Conservation (phyloP, 139 green algal species). For the Eudorina sp. region DNA sequence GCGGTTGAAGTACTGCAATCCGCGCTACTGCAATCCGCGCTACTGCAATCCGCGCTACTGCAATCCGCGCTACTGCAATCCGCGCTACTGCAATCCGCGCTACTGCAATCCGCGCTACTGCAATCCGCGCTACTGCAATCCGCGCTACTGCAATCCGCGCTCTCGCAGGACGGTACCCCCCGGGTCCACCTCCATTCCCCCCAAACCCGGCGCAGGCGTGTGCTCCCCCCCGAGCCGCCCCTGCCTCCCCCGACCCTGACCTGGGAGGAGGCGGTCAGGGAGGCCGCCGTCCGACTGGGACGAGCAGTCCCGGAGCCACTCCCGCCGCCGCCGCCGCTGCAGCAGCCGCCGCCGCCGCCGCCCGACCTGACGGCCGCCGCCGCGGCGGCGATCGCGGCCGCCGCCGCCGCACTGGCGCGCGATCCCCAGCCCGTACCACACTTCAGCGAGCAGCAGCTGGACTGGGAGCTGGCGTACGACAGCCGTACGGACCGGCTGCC, state of each 20-base stretch:
- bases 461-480: constrained; percentile 29
- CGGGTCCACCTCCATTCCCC: neutral
- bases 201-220: neutral
- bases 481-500: neutral
- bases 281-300: neutral
- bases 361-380: neutral
- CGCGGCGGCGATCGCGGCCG: neutral
- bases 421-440: neutral
- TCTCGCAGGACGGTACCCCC: neutral
- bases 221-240: neutral
- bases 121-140: neutral
- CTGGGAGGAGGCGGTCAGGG: neutral
- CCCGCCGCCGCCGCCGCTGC: neutral
- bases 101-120: neutral
- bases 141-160: neutral
- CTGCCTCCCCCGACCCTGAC: constrained; percentile 5
- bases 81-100: neutral
- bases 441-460: neutral
- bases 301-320: neutral
- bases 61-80: neutral
- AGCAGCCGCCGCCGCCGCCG: neutral
- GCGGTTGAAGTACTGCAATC: neutral
- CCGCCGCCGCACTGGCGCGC: neutral
- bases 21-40: neutral
- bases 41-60: neutral